Percentiles rank a stretch among this genome's conserved stretches.
These are phyloP conservation scores for Multifurca ochricompacta DNA, from an alignment of 768 basidiomycete species.

Conservation along the genomic window DNA sequence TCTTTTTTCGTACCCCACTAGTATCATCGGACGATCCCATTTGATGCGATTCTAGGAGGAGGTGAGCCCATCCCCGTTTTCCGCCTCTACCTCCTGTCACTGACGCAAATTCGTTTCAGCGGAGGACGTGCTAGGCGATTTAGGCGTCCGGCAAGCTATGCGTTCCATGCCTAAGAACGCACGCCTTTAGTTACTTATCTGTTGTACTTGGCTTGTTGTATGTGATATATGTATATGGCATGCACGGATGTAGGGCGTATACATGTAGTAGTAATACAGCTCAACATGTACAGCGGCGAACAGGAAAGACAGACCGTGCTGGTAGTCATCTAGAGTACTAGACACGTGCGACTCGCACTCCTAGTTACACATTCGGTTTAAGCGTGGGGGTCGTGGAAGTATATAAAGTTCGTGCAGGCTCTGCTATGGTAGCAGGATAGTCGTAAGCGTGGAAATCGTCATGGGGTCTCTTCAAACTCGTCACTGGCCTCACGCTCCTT, in stretches of 20 bases:
- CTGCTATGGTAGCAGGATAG: not conserved
- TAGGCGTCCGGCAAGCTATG: constrained; percentile 77
- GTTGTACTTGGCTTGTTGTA: not conserved
- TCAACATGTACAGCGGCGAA: too few relatives aligned
- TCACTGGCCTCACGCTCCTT: constrained; percentile 21
- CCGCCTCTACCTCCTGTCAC: not conserved
- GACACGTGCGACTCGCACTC: not conserved
- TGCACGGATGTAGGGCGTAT: too few relatives aligned
- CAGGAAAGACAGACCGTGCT: too few relatives aligned
- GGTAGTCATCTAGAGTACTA: too few relatives aligned
- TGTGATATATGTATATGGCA: not conserved
- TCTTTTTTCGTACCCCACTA: constrained; percentile 22
- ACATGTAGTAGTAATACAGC: too few relatives aligned
- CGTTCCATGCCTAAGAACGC: constrained; percentile 64
- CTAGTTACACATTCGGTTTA: too few relatives aligned
- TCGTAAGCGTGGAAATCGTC: not conserved
- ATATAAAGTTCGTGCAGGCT: not conserved
- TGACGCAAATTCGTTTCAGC: constrained; percentile 32
- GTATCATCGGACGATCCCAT: constrained; percentile 60
- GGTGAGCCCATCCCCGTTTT: constrained; percentile 28
- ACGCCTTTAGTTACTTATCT: constrained; percentile 37
- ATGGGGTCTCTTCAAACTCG: not conserved
- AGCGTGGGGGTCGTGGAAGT: too few relatives aligned
- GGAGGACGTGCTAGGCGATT: constrained; percentile 68
- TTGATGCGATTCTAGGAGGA: constrained; percentile 67